Evolutionary conservation across 306 rosid genomes (phyloP).

Genomic region (Castanea sativa): DNA sequence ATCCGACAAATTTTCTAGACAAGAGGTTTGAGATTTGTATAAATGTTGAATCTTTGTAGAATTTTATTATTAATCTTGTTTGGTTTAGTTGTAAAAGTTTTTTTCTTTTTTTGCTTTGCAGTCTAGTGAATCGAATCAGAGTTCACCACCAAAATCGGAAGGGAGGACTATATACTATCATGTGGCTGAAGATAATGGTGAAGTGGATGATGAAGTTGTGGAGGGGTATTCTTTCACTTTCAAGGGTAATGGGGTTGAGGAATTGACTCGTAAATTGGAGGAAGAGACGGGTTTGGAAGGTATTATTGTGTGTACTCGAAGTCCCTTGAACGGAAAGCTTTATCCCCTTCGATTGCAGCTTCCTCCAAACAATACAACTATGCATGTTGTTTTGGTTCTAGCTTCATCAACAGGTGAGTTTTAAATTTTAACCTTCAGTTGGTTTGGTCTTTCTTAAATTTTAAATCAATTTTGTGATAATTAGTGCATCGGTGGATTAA

Average conservation of each 20-base stretch:
- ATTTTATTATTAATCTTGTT: background rate
- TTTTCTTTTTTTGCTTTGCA: slow-evolving; percentile 25
- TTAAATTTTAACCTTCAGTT: slow-evolving; percentile 23
- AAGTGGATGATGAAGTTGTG: slow-evolving; percentile 54
- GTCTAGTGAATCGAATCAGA: slow-evolving; percentile 48
- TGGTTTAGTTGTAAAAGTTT: background rate
- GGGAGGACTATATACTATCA: slow-evolving; percentile 82
- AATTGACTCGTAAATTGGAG: slow-evolving; percentile 64
- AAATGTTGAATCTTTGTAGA: background rate
- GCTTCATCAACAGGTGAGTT: slow-evolving; percentile 59
- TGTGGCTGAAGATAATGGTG: slow-evolving; percentile 78
- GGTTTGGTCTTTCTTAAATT: background rate
- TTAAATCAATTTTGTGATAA: background rate
- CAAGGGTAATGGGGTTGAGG: slow-evolving; percentile 79
- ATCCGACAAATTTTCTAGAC: slow-evolving; percentile 37
- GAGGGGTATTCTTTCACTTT: slow-evolving; percentile 55
- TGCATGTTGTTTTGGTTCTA: slow-evolving; percentile 70
- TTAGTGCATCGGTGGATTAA: background rate
- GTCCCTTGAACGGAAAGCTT: slow-evolving; percentile 76
- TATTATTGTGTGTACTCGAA: slow-evolving; percentile 63
- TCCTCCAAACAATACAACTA: slow-evolving; percentile 81
- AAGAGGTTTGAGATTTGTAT: slow-evolving; percentile 43
- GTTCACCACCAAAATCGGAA: slow-evolving; percentile 49
- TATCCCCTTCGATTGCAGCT: slow-evolving; percentile 90
- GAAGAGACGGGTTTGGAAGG: slow-evolving; percentile 80